Percentiles rank a stretch among this genome's conserved stretches.
Conservation (phyloP, 2,329 filamentous ascomycete genomes). For the Curvularia sp. region DNA sequence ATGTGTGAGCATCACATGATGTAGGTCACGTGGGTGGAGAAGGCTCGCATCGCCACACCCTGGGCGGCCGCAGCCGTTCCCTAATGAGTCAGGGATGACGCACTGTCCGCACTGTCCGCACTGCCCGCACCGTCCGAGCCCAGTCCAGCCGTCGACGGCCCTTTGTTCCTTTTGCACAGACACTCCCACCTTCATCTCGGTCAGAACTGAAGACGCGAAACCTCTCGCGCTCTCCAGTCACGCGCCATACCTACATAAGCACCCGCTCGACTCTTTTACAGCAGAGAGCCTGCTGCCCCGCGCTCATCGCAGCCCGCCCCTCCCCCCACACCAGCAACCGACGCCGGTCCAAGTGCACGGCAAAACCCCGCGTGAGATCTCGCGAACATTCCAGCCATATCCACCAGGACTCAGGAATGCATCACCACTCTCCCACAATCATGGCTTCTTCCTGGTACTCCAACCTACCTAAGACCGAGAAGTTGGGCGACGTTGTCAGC, state of each 20-base stretch:
- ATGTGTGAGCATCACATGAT: background rate
- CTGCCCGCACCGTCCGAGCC: constrained; percentile 12
- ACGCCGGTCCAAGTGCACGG: constrained; percentile 16
- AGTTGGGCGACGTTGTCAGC: constrained; percentile 33
- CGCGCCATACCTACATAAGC: constrained; percentile 8
- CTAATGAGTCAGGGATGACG: constrained; percentile 24
- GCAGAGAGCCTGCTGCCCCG: constrained; percentile 25
- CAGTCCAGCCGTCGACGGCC: constrained; percentile 11
- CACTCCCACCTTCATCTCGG: constrained; percentile 5
- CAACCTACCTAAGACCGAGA: constrained; percentile 33
- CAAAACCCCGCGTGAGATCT: constrained; percentile 10
- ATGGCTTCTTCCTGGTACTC: constrained; percentile 38
- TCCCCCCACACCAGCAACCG: constrained; percentile 30
- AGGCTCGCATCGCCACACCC: constrained; percentile 3
- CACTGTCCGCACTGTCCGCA: background rate
- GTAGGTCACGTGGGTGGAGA: background rate
- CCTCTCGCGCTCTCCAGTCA: constrained; percentile 14
- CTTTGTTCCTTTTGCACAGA: constrained; percentile 15
- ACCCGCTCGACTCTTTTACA: constrained; percentile 20
- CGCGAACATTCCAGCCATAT: constrained; percentile 9
- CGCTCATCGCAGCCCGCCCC: constrained; percentile 19
- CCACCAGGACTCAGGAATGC: constrained; percentile 30
- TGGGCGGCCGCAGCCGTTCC: constrained; percentile 14
- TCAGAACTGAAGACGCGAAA: constrained; percentile 21
- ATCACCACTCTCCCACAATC: constrained; percentile 26